These are phyloP conservation scores for Parastagonospora nodorum DNA, from an alignment of 2,329 filamentous ascomycete genomes.

Conservation along the genomic window DNA sequence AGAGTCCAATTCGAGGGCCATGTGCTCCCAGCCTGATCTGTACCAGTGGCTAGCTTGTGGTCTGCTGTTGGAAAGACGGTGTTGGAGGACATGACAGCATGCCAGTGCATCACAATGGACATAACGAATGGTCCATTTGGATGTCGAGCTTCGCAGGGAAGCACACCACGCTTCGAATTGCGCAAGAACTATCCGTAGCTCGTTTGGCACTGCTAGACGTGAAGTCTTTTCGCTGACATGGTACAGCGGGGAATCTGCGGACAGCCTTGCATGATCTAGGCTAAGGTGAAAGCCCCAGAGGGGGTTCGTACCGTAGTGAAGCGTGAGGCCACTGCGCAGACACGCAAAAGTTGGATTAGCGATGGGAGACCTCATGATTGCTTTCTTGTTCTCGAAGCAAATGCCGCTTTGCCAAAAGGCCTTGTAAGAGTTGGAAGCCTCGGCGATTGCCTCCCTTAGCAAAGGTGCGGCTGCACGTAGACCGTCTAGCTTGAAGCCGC, in stretches of 20 bases:
- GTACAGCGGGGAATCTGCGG: conserved; percentile 8
- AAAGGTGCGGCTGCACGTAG: conserved; percentile 36
- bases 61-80: conserved; percentile 28
- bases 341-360: conserved; percentile 53
- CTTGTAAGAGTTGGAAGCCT: conserved; percentile 13
- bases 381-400: conserved; percentile 10
- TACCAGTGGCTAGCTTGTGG: conserved; percentile 46
- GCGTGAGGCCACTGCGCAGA: conserved; percentile 26
- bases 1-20: conserved; percentile 51
- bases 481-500: neutral
- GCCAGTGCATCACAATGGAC: conserved; percentile 56
- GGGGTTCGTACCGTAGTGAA: conserved; percentile 60
- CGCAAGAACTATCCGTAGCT: conserved; percentile 41
- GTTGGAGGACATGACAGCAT: conserved; percentile 59
- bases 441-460: conserved; percentile 1
- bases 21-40: conserved; percentile 28
- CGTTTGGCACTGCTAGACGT: neutral
- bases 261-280: conserved; percentile 6
- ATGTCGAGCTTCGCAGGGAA: conserved; percentile 45
- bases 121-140: conserved; percentile 53
- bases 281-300: conserved; percentile 64
- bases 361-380: conserved; percentile 9
- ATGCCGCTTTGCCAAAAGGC: conserved; percentile 40
- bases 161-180: conserved; percentile 56
- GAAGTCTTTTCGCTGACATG: neutral